A percentile compares a stretch with the other conserved stretches of the same genome.
Evolutionary conservation across 129 eudicot species (phyloP).

Genomic region (Tagetes patula): DNA sequence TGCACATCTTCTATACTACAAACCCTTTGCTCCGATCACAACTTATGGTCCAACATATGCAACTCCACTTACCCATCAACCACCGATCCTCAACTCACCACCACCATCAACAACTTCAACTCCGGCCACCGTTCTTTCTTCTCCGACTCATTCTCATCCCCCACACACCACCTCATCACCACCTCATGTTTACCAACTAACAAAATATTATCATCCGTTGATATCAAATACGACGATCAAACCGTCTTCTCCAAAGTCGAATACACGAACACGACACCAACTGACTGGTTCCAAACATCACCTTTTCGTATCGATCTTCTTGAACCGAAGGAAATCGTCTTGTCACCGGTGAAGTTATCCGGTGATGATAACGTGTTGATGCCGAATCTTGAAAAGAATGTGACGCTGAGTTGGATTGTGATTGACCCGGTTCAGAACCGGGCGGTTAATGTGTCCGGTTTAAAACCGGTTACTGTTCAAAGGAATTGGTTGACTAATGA

Average conservation of each 20-base stretch:
- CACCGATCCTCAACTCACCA: constrained; percentile 8
- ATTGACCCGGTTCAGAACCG: constrained; percentile 38
- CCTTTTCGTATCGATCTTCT: constrained; percentile 40
- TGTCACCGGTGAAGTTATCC: constrained; percentile 13
- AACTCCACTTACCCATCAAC: constrained; percentile 48
- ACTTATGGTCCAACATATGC: constrained; percentile 52
- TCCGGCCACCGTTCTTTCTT: constrained; percentile 45
- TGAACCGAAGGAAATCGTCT: constrained; percentile 35
- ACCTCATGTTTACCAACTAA: not conserved
- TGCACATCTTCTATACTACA: constrained; percentile 42
- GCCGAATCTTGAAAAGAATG: constrained; percentile 5
- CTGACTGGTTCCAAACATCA: constrained; percentile 36
- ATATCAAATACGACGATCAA: constrained; percentile 17
- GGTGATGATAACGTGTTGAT: not conserved
- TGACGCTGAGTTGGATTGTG: constrained; percentile 34
- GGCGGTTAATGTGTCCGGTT: constrained; percentile 35
- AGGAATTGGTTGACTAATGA: constrained; percentile 37
- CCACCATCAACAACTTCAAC: constrained; percentile 30
- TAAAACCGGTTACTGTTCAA: constrained; percentile 34
- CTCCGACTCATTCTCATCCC: constrained; percentile 35
- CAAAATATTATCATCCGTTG: constrained; percentile 32
- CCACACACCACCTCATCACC: constrained; percentile 16
- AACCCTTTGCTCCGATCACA: constrained; percentile 40
- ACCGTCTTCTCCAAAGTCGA: constrained; percentile 33
- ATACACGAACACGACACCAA: constrained; percentile 24